Conservation (phyloP, 2,329 filamentous ascomycete species). For the Fusarium armeniacum region DNA sequence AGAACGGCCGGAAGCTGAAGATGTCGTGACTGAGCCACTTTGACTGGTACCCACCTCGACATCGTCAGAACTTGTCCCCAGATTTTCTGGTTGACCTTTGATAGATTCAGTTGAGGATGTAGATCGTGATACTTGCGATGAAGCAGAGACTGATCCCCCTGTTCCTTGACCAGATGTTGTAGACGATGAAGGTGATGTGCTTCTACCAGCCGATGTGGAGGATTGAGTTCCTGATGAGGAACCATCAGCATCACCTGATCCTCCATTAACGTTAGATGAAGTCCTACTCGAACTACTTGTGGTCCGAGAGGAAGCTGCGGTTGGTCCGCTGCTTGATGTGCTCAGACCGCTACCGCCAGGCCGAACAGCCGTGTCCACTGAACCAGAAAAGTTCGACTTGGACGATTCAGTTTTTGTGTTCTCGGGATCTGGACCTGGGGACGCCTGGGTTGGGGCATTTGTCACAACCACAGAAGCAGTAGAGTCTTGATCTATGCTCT, state of each 20-base stretch:
- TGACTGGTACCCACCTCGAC: background rate
- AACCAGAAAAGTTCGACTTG: rapidly evolving
- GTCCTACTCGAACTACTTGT: background rate
- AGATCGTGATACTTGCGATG: background rate
- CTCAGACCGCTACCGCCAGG: background rate
- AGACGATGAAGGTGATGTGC: background rate
- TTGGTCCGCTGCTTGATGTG: background rate
- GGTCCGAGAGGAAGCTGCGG: background rate
- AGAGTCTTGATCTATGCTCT: background rate
- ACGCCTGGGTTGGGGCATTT: background rate
- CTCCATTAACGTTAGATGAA: background rate
- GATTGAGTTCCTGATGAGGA: background rate
- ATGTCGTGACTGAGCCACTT: background rate
- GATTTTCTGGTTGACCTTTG: background rate
- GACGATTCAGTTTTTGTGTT: background rate
- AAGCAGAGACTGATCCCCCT: background rate
- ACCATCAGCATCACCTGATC: background rate
- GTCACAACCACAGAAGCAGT: background rate
- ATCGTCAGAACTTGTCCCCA: rapidly evolving
- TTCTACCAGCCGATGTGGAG: background rate
- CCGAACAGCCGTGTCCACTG: background rate
- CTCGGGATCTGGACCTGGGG: background rate
- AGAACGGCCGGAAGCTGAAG: background rate
- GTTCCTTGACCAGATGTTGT: background rate
- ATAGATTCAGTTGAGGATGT: background rate